A percentile compares a stretch with the other conserved stretches of the same genome.
Evolutionary conservation across 495 filamentous ascomycete species (phyloP).

Genomic region (Chaetomidium leptoderma): DNA sequence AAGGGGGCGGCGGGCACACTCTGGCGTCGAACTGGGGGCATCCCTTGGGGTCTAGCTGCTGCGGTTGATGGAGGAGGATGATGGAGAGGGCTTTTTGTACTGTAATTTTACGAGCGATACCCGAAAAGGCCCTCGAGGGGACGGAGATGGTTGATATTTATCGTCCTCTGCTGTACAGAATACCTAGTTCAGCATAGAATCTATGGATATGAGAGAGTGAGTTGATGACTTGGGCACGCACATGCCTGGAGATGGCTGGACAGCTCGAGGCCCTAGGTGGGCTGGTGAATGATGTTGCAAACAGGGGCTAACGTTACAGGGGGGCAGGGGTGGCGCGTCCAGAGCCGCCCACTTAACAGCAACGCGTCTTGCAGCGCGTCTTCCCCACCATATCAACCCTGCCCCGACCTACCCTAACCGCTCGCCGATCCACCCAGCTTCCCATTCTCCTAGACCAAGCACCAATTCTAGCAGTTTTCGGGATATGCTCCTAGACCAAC

Average conservation of each 20-base stretch:
- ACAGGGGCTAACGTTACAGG: too few species aligned
- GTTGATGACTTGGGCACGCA: background rate
- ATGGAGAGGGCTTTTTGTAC: constrained; percentile 22
- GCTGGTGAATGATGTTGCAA: background rate
- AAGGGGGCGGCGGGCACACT: constrained; percentile 5
- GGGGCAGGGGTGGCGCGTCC: constrained; percentile 17
- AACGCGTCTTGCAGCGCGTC: constrained; percentile 22
- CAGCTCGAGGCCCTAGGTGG: too few species aligned
- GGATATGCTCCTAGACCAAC: background rate
- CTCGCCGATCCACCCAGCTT: constrained; percentile 1
- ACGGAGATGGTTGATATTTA: background rate
- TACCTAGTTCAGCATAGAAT: background rate
- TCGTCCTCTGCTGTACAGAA: background rate
- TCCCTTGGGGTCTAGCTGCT: background rate
- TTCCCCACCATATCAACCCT: constrained; percentile 22
- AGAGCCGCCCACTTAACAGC: constrained; percentile 11
- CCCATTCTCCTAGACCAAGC: constrained; percentile 8
- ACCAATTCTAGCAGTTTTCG: constrained; percentile 4
- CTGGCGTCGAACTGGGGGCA: constrained; percentile 8
- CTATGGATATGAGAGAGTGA: background rate
- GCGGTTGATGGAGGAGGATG: background rate
- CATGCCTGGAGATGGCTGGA: background rate
- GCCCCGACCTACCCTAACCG: constrained; percentile 1
- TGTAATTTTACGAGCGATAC: constrained; percentile 34
- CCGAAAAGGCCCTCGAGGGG: constrained; percentile 26